Evolutionary conservation across 129 eudicot species (phyloP).

Genomic region (Flaveria robusta): DNA sequence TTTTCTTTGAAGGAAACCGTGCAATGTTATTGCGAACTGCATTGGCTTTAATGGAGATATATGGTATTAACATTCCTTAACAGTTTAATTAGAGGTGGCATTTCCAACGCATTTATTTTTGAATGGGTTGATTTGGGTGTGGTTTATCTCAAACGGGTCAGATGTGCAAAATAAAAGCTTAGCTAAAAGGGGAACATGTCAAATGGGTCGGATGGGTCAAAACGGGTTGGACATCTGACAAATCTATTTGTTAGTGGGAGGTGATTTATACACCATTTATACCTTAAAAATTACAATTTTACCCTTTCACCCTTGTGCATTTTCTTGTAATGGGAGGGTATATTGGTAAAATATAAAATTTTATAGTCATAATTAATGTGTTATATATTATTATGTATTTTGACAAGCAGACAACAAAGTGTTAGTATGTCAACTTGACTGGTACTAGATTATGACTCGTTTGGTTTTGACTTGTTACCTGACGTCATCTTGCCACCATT

Average conservation of each 20-base stretch:
- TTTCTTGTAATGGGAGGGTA: not conserved
- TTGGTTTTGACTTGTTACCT: not conserved
- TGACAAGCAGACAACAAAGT: not conserved
- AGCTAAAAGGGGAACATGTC: not conserved
- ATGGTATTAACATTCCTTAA: constrained; percentile 49
- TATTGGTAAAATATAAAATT: not conserved
- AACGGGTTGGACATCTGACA: not conserved
- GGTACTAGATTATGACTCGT: not conserved
- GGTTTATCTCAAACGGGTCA: not conserved
- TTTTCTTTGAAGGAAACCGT: constrained; percentile 95
- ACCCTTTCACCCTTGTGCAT: not conserved
- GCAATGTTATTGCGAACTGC: constrained; percentile 95
- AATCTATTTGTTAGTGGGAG: not conserved
- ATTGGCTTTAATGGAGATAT: constrained; percentile 92
- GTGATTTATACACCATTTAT: not conserved
- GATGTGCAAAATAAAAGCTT: not conserved
- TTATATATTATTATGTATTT: not conserved
- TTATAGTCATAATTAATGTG: not conserved
- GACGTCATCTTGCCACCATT: not conserved
- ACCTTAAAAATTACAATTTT: not conserved
- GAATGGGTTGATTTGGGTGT: not conserved
- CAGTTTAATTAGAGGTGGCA: not conserved
- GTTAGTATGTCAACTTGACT: not conserved
- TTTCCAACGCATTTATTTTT: not conserved
- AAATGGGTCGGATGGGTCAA: not conserved